Evolutionary conservation across 805 yeast species (phyloP), one percentile per base, ranked within the genome.

Genomic region (Wickerhamomyces subpelliculosus): DNA sequence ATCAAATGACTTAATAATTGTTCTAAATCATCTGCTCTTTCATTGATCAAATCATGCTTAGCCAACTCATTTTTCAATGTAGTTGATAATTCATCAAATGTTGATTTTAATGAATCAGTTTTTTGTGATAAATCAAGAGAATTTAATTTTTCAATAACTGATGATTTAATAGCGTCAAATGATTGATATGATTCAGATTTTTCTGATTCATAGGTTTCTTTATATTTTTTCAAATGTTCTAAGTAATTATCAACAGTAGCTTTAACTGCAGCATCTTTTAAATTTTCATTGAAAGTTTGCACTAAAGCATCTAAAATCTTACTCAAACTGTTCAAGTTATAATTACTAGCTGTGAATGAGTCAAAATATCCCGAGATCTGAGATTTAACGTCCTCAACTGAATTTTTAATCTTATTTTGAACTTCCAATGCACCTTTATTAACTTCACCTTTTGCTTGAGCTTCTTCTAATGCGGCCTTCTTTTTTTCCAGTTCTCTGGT

Each of bases 261-360:
- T 56, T 86, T 86, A 16, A 89, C 96, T 0, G 89, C 94, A 8
- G 78, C 75, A 60, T 89, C 96, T 54, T 89, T 87, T 62, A 87
- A 76, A 51, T 87, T 83, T 34, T 84, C 85, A 49, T 87, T 85
- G 59, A 84, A 88, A n/a, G 73, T 72, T 3, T 65, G 52, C 8
- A 67, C 57, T 60, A 89, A 64, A 5, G 60, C 59, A 3, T 60
- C 57, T 35, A 86, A 54, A 14, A 83, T 67, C 3, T 44, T 25
- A 40, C 69, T 45, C 18, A 51, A 18, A 14, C 31, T 18, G 5
- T 41, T 27, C 30, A 64, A 31, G 30, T 52, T 51, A 11, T 47
- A 41, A 35, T 50, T 49, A 18, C 55, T 46, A 17, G 41, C 19
- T 19, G 52, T 50, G 27, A 58, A 35, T 5, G 35, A 37, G 5